A percentile compares a stretch with the other conserved stretches of the same genome.
Conservation (phyloP, 495 filamentous ascomycete genomes). For the Schizothecium vesticola region DNA sequence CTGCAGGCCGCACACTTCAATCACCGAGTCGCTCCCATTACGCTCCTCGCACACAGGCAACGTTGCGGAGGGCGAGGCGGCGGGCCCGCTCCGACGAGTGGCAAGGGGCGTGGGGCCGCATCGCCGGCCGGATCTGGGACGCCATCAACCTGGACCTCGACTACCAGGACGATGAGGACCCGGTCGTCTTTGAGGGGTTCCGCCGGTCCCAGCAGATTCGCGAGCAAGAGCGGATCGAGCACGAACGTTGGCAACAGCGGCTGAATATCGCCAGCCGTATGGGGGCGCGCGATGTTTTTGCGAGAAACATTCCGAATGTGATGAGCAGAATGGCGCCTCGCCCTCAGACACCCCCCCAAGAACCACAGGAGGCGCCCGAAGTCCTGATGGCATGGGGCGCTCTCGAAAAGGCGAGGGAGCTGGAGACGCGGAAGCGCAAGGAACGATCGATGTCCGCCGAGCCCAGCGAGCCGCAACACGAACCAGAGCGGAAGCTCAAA, state of each 20-base stretch:
- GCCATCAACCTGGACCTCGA: slow-evolving; percentile 75
- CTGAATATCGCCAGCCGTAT: slow-evolving; percentile 73
- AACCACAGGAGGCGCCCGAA: slow-evolving; percentile 60
- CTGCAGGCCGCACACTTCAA: neutral
- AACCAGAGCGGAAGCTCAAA: slow-evolving; percentile 73
- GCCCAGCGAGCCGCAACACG: slow-evolving; percentile 55
- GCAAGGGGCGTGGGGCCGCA: slow-evolving; percentile 51
- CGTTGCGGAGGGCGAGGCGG: slow-evolving; percentile 40
- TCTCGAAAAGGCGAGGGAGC: slow-evolving; percentile 74
- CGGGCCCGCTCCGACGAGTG: slow-evolving; percentile 47
- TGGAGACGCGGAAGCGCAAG: slow-evolving; percentile 68
- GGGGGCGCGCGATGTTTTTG: slow-evolving; percentile 62
- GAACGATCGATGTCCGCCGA: slow-evolving; percentile 66
- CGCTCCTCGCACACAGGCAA: slow-evolving; percentile 47
- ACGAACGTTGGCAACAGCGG: slow-evolving; percentile 70
- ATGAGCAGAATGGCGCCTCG: slow-evolving; percentile 21
- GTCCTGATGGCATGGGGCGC: slow-evolving; percentile 84
- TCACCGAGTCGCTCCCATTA: slow-evolving; percentile 18
- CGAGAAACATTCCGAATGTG: slow-evolving; percentile 47
- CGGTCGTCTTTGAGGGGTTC: slow-evolving; percentile 36
- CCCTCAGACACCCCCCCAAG: slow-evolving; percentile 35
- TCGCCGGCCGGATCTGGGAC: slow-evolving; percentile 46
- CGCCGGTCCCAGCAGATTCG: slow-evolving; percentile 53
- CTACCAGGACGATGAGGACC: slow-evolving; percentile 71
- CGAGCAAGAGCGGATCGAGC: slow-evolving; percentile 60